These are phyloP conservation scores for Globisporangium recalcitrans DNA, from an alignment of 352 stramenopile genomes.

Conservation along the genomic window DNA sequence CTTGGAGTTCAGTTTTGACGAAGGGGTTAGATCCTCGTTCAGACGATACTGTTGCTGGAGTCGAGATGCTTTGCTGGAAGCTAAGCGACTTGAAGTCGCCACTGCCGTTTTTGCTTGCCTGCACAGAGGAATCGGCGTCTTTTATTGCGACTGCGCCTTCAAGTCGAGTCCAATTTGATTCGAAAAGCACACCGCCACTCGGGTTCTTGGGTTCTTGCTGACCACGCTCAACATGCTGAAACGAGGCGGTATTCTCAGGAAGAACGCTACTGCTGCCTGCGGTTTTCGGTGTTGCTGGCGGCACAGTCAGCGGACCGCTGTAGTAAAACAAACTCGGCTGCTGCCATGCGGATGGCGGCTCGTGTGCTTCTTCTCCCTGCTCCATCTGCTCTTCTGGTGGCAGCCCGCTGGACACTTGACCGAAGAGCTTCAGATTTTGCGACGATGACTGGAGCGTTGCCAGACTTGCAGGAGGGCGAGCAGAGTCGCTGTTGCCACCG, in stretches of 20 bases:
- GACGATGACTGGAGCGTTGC: conserved; percentile 6
- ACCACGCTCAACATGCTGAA: background rate
- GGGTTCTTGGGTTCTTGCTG: conserved; percentile 1
- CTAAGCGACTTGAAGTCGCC: background rate
- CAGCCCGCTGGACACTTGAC: background rate
- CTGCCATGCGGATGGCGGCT: conserved; percentile 5
- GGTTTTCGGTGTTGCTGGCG: conserved; percentile 5
- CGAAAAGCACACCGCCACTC: background rate
- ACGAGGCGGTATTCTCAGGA: background rate
- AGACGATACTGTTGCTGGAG: background rate
- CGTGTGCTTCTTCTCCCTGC: background rate
- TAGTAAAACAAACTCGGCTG: conserved; percentile 25
- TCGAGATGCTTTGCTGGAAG: background rate
- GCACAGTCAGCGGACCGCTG: conserved; percentile 4
- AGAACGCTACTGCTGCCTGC: background rate
- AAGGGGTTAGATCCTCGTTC: background rate
- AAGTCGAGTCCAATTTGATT: background rate
- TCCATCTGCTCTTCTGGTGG: background rate
- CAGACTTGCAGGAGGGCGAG: conserved; percentile 4
- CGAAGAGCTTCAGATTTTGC: conserved; percentile 4
- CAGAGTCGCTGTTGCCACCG: background rate
- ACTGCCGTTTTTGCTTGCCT: background rate
- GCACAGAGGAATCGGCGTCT: background rate
- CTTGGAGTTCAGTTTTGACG: background rate
- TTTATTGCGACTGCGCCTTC: background rate